phyloP scores from a whole-genome alignment of 768 basidiomycete genomes.

The Pleurotus giganteus region DNA sequence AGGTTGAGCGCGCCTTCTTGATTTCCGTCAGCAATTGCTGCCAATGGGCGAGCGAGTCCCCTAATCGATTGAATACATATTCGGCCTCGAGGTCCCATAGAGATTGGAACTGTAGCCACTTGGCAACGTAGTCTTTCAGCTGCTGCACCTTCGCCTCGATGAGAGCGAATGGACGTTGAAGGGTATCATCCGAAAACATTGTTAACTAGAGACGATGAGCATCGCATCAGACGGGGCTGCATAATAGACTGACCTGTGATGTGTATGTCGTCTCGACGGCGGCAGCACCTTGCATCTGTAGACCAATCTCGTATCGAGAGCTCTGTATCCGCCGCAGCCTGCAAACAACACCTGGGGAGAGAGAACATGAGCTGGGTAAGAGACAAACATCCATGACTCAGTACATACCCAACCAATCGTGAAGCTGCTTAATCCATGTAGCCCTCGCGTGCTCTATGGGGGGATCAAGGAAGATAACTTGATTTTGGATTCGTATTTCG shows the following conservation, averaged over 20 bases:
- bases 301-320: slow-evolving; percentile 94
- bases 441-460: slow-evolving; percentile 93
- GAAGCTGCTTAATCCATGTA: slow-evolving; percentile 86
- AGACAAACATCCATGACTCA: background rate
- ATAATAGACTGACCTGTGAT: too few species aligned
- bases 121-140: slow-evolving; percentile 87
- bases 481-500: slow-evolving; percentile 97
- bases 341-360: slow-evolving; percentile 73
- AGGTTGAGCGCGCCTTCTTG: slow-evolving; percentile 93
- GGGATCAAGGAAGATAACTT: slow-evolving; percentile 97
- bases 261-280: slow-evolving; percentile 77
- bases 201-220: too few species aligned
- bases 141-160: slow-evolving; percentile 88
- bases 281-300: slow-evolving; percentile 78
- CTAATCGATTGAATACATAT: slow-evolving; percentile 92
- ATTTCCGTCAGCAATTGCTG: slow-evolving; percentile 95
- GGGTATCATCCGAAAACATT: slow-evolving; percentile 66
- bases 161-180: slow-evolving; percentile 79
- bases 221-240: too few species aligned
- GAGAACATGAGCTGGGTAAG: background rate
- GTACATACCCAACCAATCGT: slow-evolving; percentile 77
- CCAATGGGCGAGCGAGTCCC: slow-evolving; percentile 92
- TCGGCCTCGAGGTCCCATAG: slow-evolving; percentile 98
- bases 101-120: slow-evolving; percentile 99
- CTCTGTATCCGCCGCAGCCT: slow-evolving; percentile 85